These are phyloP conservation scores for Ottelia alismoides DNA, from an alignment of 106 monocot genomes.

Conservation along the genomic window DNA sequence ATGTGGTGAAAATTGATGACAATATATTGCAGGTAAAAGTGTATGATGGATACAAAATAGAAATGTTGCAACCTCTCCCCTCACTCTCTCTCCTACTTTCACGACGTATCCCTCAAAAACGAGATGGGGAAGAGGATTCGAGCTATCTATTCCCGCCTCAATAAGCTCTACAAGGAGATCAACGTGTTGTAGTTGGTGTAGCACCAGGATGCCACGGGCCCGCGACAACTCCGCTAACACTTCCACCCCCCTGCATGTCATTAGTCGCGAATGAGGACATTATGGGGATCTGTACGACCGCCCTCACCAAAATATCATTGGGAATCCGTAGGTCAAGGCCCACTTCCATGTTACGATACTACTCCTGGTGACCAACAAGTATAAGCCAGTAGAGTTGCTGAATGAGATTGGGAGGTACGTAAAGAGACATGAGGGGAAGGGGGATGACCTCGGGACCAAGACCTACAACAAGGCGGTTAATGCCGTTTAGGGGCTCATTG, in stretches of 20 bases:
- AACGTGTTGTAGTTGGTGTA: background rate
- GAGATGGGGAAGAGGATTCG: background rate
- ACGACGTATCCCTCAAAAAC: background rate
- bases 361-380: constrained; percentile 15
- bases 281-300: constrained; percentile 3
- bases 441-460: background rate
- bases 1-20: no score
- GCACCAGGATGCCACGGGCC: no score
- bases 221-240: no score
- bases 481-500: background rate
- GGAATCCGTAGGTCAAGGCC: constrained; percentile 10
- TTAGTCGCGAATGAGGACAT: background rate
- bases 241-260: background rate
- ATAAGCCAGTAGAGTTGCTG: background rate
- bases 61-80: background rate
- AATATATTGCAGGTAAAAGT: no score
- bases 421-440: background rate
- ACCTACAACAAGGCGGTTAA: background rate
- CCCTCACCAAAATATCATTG: constrained; percentile 23
- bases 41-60: no score
- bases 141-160: background rate
- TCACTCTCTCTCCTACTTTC: background rate
- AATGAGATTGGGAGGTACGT: background rate
- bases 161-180: background rate
- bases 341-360: constrained; percentile 19